Percentiles rank a stretch among this genome's conserved stretches.
These are phyloP conservation scores for Stenocarpella maydis DNA, from an alignment of 2,329 filamentous ascomycete species.

Conservation along the genomic window DNA sequence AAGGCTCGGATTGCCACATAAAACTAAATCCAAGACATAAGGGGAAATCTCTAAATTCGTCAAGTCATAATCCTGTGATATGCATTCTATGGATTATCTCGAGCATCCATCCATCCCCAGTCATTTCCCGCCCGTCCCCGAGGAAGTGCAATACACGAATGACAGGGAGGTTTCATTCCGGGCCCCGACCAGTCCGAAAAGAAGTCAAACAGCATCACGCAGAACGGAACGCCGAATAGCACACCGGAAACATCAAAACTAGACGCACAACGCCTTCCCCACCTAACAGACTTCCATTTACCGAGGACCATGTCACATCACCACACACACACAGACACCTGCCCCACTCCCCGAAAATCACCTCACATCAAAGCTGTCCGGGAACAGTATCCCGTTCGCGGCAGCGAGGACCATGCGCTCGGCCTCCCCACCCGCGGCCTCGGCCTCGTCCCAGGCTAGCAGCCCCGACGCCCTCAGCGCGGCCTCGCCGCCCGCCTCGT, in stretches of 20 bases:
- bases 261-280: not conserved
- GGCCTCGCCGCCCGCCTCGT: constrained; percentile 50
- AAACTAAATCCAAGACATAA: too few relatives aligned
- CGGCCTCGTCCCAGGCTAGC: constrained; percentile 51
- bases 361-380: constrained; percentile 46
- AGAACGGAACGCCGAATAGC: not conserved
- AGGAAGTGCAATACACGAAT: too few relatives aligned
- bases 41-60: too few relatives aligned
- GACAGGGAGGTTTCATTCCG: not conserved
- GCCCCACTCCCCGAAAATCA: not conserved
- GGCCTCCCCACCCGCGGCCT: constrained; percentile 41
- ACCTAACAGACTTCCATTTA: not conserved
- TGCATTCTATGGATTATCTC: not conserved
- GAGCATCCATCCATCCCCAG: not conserved
- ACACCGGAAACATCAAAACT: not conserved
- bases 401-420: constrained; percentile 48
- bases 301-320: too few relatives aligned
- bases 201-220: not conserved
- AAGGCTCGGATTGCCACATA: not conserved
- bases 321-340: too few relatives aligned
- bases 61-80: constrained; percentile 1
- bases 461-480: constrained; percentile 52
- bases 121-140: too few relatives aligned
- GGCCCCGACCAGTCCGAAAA: not conserved
- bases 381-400: constrained; percentile 52